These are phyloP conservation scores for Melastoma malabathricum DNA, from an alignment of 345 rosid genomes.

Conservation along the genomic window DNA sequence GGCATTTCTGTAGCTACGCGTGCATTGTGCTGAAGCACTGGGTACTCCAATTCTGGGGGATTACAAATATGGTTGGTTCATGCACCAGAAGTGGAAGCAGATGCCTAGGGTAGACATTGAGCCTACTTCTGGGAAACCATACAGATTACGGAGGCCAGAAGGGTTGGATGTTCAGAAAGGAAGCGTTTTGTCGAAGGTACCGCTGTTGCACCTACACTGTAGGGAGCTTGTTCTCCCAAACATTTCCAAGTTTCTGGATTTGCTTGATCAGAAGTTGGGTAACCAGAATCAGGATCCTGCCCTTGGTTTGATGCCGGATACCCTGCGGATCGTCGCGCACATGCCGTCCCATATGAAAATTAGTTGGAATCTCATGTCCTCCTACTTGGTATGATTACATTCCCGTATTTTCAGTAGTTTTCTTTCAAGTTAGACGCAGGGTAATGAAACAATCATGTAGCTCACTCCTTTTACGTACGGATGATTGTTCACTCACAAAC, in stretches of 20 bases:
- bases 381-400: conserved; percentile 50
- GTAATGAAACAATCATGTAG: too few relatives aligned
- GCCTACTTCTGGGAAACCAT: conserved; percentile 53
- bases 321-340: conserved; percentile 59
- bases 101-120: conserved; percentile 57
- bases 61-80: conserved; percentile 85
- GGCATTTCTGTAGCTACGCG: conserved; percentile 41
- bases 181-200: conserved; percentile 83
- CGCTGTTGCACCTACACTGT: conserved; percentile 71
- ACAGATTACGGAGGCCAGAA: conserved; percentile 68
- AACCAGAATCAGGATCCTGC: conserved; percentile 11
- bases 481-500: too few relatives aligned
- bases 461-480: too few relatives aligned
- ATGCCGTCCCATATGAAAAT: conserved; percentile 91
- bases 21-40: conserved; percentile 93
- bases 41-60: conserved; percentile 92
- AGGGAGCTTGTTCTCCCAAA: conserved; percentile 84
- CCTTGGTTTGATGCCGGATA: conserved; percentile 28
- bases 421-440: too few relatives aligned
- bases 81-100: conserved; percentile 80
- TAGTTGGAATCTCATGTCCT: conserved; percentile 93
- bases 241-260: conserved; percentile 44
- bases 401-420: too few relatives aligned
- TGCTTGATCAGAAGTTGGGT: conserved; percentile 21
- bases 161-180: conserved; percentile 88